Base-by-base conservation (phyloP, 345 rosid species). In the Kernera saxatilis region DNA sequence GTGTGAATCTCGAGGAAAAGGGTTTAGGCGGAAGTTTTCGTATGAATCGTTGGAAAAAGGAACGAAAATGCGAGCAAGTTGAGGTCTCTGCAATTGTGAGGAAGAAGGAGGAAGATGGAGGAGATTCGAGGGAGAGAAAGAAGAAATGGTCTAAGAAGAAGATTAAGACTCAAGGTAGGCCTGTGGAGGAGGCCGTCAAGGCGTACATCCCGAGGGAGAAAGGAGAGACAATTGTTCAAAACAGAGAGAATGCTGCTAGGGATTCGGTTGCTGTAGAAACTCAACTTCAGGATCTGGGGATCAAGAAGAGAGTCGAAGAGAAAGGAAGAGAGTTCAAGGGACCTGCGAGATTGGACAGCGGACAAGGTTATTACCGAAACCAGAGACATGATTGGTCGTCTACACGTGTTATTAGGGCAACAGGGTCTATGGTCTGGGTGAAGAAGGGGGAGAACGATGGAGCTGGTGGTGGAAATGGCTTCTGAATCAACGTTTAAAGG, bases 351-450 rank as follows among this genome's bases (percentile, higher is more conserved):
- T 8, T 36, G 59, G 15, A 17, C 5, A 30, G 17, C 8, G 5
- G 33, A 25, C 19, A 22, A 33, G 29, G n/a, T 45, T 45, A 25
- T 70, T 18, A 25, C 27, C 6, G 36, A 21, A 60, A 37, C 60
- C 51, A 49, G 12, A 60, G 19, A 39, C 75, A 50, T 50, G 44
- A 19, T 51, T 36, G 60, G 71, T 65, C 59, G 25, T 65, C 48
- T 25, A 49, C 25, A 33, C 46, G 45, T 64, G 45, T 14, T 8
- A 12, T 18, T 18, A 30, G 21, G 55, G 13, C 18, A 30, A 15
- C 41, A 49, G 3, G 14, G 30, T 0, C 35, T 61, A 50, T 50
- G 75, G 68, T 60, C 18, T 71, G 75, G 75, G 69, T 71, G 60
- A 50, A 49, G 52, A 71, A 60, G 14, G 52, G 33, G 0, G 41